A percentile compares a stretch with the other conserved stretches of the same genome.
phyloP scores from a whole-genome alignment of 2,329 filamentous ascomycete genomes.

The Cucurbitaria berberidis region DNA sequence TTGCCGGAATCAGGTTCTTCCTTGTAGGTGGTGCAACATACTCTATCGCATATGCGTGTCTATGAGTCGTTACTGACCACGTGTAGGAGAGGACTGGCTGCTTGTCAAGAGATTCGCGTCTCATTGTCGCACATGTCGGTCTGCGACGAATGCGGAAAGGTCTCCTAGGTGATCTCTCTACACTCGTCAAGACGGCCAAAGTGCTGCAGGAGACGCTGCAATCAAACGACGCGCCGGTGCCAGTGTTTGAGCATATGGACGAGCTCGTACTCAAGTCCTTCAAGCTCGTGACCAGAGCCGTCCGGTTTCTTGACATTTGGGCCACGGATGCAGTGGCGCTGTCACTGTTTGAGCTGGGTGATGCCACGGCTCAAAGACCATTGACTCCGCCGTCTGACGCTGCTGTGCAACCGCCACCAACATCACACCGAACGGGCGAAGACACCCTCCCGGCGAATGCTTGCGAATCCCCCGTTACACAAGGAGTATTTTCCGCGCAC shows the following conservation, averaged over 20 bases:
- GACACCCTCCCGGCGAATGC: slow-evolving; percentile 55
- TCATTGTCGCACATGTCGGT: slow-evolving; percentile 76
- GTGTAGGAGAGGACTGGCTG: slow-evolving; percentile 84
- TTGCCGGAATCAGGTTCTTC: slow-evolving; percentile 88
- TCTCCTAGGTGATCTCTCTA: slow-evolving; percentile 85
- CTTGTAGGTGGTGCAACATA: slow-evolving; percentile 66
- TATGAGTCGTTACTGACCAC: slow-evolving; percentile 21
- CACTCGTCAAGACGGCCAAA: slow-evolving; percentile 88
- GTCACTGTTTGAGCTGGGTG: slow-evolving; percentile 45
- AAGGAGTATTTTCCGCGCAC: slow-evolving; percentile 37
- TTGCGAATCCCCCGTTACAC: slow-evolving; percentile 35
- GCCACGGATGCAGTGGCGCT: slow-evolving; percentile 64
- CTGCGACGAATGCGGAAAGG: slow-evolving; percentile 84
- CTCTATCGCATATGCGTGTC: neutral
- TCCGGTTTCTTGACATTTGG: slow-evolving; percentile 87
- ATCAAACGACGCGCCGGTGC: slow-evolving; percentile 42
- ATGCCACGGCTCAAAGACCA: slow-evolving; percentile 41
- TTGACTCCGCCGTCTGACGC: slow-evolving; percentile 49
- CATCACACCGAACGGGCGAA: slow-evolving; percentile 32
- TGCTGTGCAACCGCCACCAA: slow-evolving; percentile 35
- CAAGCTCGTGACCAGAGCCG: slow-evolving; percentile 88
- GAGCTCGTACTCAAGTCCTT: slow-evolving; percentile 94
- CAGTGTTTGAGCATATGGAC: slow-evolving; percentile 78
- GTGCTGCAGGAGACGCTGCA: slow-evolving; percentile 75
- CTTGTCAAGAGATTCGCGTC: slow-evolving; percentile 77